Evolutionary conservation across 2,329 filamentous ascomycete genomes (phyloP).

Genomic region (Colletotrichum sp.): DNA sequence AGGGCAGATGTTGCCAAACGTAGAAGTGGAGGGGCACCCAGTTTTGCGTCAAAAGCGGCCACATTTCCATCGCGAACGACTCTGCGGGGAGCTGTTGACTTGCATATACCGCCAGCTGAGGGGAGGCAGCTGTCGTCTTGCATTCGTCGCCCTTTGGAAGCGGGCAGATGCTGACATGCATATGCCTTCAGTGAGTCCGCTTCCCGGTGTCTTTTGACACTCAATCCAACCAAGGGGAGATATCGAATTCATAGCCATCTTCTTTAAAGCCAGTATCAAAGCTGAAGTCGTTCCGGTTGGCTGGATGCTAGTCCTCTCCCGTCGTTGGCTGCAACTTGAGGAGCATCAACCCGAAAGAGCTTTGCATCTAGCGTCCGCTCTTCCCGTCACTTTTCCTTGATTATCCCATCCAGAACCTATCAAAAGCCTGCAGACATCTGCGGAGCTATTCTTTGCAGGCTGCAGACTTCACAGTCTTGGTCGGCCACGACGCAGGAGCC

Average conservation of each 20-base stretch:
- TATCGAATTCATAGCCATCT: not conserved
- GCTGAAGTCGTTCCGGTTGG: not conserved
- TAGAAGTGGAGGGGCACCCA: not conserved
- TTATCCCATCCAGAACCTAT: not conserved
- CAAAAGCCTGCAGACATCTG: not conserved
- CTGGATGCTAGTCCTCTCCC: rapidly evolving
- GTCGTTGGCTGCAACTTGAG: not conserved
- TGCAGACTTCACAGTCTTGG: not conserved
- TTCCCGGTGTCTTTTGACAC: not conserved
- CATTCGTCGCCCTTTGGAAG: not conserved
- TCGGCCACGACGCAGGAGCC: not conserved
- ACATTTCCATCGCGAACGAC: not conserved
- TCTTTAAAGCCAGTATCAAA: not conserved
- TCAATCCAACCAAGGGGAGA: not conserved
- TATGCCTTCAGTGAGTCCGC: not conserved
- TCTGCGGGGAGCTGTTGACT: not conserved
- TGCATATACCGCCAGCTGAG: not conserved
- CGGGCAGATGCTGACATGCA: not conserved
- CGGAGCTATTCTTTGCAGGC: not conserved
- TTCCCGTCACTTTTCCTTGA: not conserved
- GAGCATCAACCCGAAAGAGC: not conserved
- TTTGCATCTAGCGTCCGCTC: not conserved
- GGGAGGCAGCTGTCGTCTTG: not conserved
- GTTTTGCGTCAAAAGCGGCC: not conserved
- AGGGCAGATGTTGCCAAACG: not conserved